Conservation (phyloP, 192 early-diverging fungal species). For the Rhizoclosmatium globosum region DNA sequence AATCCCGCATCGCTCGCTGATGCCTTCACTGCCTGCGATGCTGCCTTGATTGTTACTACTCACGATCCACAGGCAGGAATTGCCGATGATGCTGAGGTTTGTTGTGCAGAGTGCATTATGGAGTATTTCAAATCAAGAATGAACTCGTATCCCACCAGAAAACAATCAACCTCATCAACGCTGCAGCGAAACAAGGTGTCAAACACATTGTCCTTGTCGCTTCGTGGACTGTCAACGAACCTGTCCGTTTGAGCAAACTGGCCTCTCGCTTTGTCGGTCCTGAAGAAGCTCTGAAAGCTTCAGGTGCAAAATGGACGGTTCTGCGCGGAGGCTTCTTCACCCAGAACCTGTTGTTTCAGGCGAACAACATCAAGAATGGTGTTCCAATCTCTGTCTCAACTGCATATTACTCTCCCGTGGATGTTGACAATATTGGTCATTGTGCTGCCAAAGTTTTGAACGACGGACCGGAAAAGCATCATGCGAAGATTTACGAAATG, state of each 20-base stretch:
- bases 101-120: too few species aligned
- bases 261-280: conserved; percentile 35
- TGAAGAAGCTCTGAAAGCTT: conserved; percentile 23
- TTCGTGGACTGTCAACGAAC: conserved; percentile 37
- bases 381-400: not conserved
- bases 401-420: conserved; percentile 7
- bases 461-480: conserved; percentile 39
- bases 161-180: conserved; percentile 36
- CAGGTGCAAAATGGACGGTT: conserved; percentile 36
- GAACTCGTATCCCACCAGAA: too few species aligned
- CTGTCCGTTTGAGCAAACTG: conserved; percentile 6
- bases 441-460: conserved; percentile 29
- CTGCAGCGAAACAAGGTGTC: conserved; percentile 24
- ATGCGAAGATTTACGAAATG: conserved; percentile 44
- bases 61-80: conserved; percentile 33
- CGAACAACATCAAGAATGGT: conserved; percentile 12
- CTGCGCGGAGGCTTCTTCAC: conserved; percentile 35
- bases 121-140: too few species aligned
- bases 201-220: conserved; percentile 38
- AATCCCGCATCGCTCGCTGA: not conserved
- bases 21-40: conserved; percentile 14
- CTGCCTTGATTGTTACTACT: conserved; percentile 38
- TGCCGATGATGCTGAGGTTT: conserved; percentile 25
- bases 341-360: conserved; percentile 17
- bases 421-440: conserved; percentile 31